Conservation (phyloP, 2,329 filamentous ascomycete genomes). For the Xylaria sp. region DNA sequence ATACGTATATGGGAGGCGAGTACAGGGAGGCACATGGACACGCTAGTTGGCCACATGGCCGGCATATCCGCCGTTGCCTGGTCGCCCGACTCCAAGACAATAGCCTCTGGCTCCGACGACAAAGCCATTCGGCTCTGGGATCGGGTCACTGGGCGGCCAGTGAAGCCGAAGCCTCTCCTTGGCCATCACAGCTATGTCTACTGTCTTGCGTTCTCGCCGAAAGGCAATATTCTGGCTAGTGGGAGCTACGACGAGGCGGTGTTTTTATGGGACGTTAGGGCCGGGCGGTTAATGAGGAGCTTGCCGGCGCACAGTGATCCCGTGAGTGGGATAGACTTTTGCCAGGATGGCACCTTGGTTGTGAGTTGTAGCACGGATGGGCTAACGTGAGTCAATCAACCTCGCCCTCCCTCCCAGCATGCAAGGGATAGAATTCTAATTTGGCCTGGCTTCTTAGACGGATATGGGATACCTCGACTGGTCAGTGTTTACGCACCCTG, state of each 20-base stretch:
- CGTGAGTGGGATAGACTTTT: constrained; percentile 91
- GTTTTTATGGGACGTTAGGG: constrained; percentile 94
- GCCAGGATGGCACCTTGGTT: constrained; percentile 87
- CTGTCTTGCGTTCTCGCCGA: constrained; percentile 92
- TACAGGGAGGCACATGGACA: constrained; percentile 82
- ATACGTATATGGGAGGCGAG: constrained; percentile 88
- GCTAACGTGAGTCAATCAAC: constrained; percentile 65
- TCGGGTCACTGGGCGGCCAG: constrained; percentile 63
- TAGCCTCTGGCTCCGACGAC: constrained; percentile 94
- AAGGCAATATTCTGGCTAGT: constrained; percentile 94
- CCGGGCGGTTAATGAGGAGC: constrained; percentile 84
- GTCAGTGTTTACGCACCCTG: constrained; percentile 91
- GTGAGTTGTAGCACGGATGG: constrained; percentile 92
- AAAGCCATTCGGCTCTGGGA: constrained; percentile 97
- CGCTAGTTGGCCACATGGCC: constrained; percentile 89
- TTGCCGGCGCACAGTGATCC: constrained; percentile 95
- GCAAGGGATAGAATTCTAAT: not conserved
- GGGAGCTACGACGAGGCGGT: constrained; percentile 98
- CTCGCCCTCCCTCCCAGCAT: not conserved
- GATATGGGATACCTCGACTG: constrained; percentile 94
- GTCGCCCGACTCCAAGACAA: constrained; percentile 84
- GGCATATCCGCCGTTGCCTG: constrained; percentile 94
- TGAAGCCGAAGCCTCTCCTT: constrained; percentile 65
- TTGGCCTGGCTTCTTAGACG: constrained; percentile 55
- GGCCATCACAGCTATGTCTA: constrained; percentile 98